These are phyloP conservation scores for Vigna mungo DNA, from an alignment of 306 rosid genomes.

Conservation along the genomic window DNA sequence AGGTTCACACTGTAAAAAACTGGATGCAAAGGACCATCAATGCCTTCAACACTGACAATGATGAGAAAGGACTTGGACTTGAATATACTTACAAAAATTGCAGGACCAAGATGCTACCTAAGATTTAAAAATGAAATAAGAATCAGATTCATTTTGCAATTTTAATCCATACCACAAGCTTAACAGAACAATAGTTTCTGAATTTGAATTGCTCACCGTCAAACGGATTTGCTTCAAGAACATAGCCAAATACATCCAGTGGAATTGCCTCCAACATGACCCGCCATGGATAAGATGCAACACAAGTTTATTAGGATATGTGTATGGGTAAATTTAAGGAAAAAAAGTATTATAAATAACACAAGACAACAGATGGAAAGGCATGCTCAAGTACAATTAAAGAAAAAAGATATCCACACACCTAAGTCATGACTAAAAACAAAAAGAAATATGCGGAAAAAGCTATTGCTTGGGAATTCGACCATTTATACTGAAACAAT, in stretches of 20 bases:
- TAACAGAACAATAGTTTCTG: constrained; percentile 5
- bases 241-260: constrained; percentile 63
- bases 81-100: constrained; percentile 50
- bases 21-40: constrained; percentile 35
- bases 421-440: not conserved
- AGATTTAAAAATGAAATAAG: constrained; percentile 15
- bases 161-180: constrained; percentile 16
- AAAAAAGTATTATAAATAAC: constrained; percentile 17
- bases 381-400: constrained; percentile 5
- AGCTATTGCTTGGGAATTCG: not conserved
- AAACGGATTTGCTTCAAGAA: constrained; percentile 50
- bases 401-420: constrained; percentile 20
- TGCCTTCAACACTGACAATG: constrained; percentile 21
- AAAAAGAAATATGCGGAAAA: not conserved
- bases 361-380: constrained; percentile 9
- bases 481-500: not conserved
- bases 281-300: constrained; percentile 86
- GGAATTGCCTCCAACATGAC: constrained; percentile 75
- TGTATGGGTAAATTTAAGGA: constrained; percentile 38
- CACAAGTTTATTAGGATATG: constrained; percentile 71
- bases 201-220: constrained; percentile 60
- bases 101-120: constrained; percentile 44
- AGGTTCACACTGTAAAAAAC: not conserved
- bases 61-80: constrained; percentile 37
- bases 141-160: constrained; percentile 26